Percentiles rank a stretch among this genome's conserved stretches.
Evolutionary conservation across 2,329 filamentous ascomycete species (phyloP).

Genomic region (Trichoderma citrinoviride): DNA sequence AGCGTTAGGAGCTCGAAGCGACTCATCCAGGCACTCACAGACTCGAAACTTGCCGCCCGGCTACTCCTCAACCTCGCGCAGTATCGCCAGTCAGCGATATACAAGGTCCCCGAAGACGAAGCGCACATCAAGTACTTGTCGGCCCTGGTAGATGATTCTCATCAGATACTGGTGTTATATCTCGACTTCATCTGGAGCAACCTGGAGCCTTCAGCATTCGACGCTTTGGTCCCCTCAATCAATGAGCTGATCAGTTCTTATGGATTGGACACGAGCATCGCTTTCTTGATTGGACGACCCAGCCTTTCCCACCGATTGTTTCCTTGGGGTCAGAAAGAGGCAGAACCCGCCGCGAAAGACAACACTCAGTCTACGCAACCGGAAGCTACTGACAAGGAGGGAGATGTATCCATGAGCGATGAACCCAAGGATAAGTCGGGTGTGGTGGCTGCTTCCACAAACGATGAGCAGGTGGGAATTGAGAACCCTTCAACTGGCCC

Average conservation of each 20-base stretch:
- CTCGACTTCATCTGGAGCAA: slow-evolving; percentile 84
- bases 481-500: slow-evolving; percentile 16
- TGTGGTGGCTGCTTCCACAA: slow-evolving; percentile 29
- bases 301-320: slow-evolving; percentile 68
- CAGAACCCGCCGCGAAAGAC: slow-evolving; percentile 30
- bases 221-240: slow-evolving; percentile 72
- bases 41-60: slow-evolving; percentile 74
- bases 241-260: slow-evolving; percentile 72
- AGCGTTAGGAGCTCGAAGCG: slow-evolving; percentile 72
- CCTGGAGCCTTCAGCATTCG: slow-evolving; percentile 72
- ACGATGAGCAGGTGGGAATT: slow-evolving; percentile 36
- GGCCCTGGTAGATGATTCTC: slow-evolving; percentile 85
- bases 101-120: slow-evolving; percentile 65
- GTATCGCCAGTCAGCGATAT: slow-evolving; percentile 83
- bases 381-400: slow-evolving; percentile 48
- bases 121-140: slow-evolving; percentile 87
- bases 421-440: slow-evolving; percentile 30
- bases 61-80: slow-evolving; percentile 89
- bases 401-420: slow-evolving; percentile 53
- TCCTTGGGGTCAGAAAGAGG: slow-evolving; percentile 40
- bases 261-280: slow-evolving; percentile 74
- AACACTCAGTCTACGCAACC: slow-evolving; percentile 30
- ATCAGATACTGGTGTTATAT: slow-evolving; percentile 81
- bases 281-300: slow-evolving; percentile 78
- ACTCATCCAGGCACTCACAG: slow-evolving; percentile 73